Base-by-base conservation (phyloP, 2,329 filamentous ascomycete species). In the Teratosphaeria viscida region DNA sequence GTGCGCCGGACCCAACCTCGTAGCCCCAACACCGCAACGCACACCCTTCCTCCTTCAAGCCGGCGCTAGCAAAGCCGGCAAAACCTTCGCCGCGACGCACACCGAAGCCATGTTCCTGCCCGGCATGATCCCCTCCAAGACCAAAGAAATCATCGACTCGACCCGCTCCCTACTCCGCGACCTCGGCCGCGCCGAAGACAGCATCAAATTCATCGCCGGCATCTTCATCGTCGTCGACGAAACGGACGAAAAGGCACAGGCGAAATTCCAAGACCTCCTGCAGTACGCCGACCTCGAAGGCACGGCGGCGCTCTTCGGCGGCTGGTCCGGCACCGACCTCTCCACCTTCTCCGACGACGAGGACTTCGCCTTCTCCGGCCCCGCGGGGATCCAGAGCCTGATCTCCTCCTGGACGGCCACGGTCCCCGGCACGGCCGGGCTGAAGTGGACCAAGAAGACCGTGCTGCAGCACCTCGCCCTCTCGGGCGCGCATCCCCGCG, bases 281-380 rank as follows among this genome's bases (percentile, higher is more conserved):
- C 78, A 79, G 59, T 83, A 88, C 66, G 87, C 84, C 0, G 81
- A 81, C 1, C 77, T 81, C 52, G 87, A 86, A 64, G 87, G 87
- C 2, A 87, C 86, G 0, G 69, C 89, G 59, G 84, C 86, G 1
- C 72, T 90, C n/a, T 90, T 90, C 65, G 85, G 86, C 23, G 87
- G 87, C 1, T 90, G 87, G 86, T 89, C 87, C 0, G 87, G 85
- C 0, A 85, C 86, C 55, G 82, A 88, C 67, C 73, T 87, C 29
- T 75, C 78, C 7, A 73, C 79, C 52, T 87, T 86, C 63, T 79
- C 74, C 0, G 84, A 87, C 32, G 84, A 87, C 52, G 80, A 87
- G 66, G 85, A 87, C 68, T 72, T 87, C 27, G 69, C 73, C 1
- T 77, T 79, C 60, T 66, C 58, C 10, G 66, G 64, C 2, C 71